These are phyloP conservation scores for Pythium phragmitis DNA, from an alignment of 352 stramenopile genomes.

Conservation along the genomic window DNA sequence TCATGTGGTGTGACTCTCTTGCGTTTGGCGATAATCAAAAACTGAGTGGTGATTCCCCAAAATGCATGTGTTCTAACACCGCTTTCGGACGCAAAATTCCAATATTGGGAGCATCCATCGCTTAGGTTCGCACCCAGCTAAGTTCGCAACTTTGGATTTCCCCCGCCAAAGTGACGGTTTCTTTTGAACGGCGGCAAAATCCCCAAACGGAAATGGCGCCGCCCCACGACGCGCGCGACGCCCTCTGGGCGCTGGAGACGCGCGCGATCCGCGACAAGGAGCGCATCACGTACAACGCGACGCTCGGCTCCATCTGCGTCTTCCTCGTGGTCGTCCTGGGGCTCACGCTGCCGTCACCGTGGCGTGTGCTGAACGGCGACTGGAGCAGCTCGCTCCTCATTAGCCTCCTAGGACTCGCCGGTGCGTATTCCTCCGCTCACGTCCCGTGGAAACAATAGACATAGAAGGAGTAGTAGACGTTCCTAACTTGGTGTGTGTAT, in stretches of 20 bases:
- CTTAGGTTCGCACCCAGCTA: slow-evolving; percentile 5
- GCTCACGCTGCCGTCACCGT: slow-evolving; percentile 59
- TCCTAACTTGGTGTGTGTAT: not conserved
- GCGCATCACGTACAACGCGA: slow-evolving; percentile 57
- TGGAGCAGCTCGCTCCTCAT: slow-evolving; percentile 49
- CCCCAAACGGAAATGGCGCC: slow-evolving; percentile 16
- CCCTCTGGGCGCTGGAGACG: slow-evolving; percentile 59
- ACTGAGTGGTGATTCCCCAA: too few species aligned
- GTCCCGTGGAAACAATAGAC: not conserved
- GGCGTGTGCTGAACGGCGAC: slow-evolving; percentile 73
- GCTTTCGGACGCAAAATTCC: too few species aligned
- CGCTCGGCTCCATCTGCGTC: slow-evolving; percentile 45
- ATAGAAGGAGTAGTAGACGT: not conserved
- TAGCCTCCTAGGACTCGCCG: slow-evolving; percentile 55
- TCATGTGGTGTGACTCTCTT: too few species aligned
- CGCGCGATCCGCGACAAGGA: slow-evolving; percentile 65
- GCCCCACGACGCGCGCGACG: slow-evolving; percentile 20
- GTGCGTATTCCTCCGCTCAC: slow-evolving; percentile 23
- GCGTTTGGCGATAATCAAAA: too few species aligned
- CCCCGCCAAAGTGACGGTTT: not conserved
- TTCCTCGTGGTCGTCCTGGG: slow-evolving; percentile 42
- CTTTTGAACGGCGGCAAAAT: slow-evolving; percentile 20
- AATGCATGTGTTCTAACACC: too few species aligned
- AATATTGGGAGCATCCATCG: too few species aligned
- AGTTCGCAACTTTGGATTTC: not conserved